phyloP scores from a whole-genome alignment of 2,329 filamentous ascomycete genomes.

The Neonectria hederae region DNA sequence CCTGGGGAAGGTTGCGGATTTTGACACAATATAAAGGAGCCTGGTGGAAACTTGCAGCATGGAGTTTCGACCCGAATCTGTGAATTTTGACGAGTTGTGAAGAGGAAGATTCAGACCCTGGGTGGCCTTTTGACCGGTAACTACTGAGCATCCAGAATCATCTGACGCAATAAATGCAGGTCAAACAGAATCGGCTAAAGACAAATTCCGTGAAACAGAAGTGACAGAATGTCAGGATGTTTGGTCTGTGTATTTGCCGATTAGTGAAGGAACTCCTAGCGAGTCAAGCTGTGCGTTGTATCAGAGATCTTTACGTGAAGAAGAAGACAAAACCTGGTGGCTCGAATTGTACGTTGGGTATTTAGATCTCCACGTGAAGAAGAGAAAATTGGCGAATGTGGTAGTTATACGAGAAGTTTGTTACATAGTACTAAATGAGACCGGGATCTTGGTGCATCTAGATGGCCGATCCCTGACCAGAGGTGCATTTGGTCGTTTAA shows the following conservation, averaged over 20 bases:
- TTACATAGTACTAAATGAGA: background rate
- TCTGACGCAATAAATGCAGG: background rate
- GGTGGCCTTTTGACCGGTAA: background rate
- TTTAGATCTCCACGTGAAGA: background rate
- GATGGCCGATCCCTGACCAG: background rate
- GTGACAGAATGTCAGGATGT: background rate
- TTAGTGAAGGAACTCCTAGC: background rate
- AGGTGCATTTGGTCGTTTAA: background rate
- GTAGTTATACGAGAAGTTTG: background rate
- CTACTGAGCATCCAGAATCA: background rate
- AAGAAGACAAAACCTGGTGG: background rate
- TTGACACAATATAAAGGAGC: slow-evolving; percentile 28
- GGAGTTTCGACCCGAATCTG: too few species aligned
- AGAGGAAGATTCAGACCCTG: background rate
- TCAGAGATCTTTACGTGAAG: background rate
- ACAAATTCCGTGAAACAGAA: background rate
- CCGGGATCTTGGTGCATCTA: background rate
- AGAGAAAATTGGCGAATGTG: background rate
- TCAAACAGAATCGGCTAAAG: background rate
- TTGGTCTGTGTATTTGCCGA: background rate
- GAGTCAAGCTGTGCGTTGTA: background rate
- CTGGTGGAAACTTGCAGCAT: background rate
- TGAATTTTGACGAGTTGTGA: background rate
- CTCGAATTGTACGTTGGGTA: background rate
- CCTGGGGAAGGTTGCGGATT: slow-evolving; percentile 33